Evolutionary conservation across 345 rosid species (phyloP).

Genomic region (Sonneratia alba): DNA sequence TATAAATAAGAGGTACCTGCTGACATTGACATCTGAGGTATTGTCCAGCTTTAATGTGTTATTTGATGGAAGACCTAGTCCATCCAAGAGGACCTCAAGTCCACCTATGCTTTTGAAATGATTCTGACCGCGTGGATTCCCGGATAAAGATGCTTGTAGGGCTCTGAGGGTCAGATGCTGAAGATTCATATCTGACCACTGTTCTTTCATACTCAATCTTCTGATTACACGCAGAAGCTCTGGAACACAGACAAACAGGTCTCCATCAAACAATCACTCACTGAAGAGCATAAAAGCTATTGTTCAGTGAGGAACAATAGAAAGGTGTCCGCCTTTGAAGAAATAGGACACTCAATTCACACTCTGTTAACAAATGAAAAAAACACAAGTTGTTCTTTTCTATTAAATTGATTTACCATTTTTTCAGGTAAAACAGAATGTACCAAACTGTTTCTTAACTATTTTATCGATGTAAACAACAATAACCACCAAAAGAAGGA

Average conservation of each 20-base stretch:
- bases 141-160: conserved; percentile 38
- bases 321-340: background rate
- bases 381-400: background rate
- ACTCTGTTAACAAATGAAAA: background rate
- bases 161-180: conserved; percentile 49
- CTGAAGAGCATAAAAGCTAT: background rate
- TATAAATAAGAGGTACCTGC: conserved; percentile 25
- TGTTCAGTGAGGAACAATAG: background rate
- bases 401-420: background rate
- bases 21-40: conserved; percentile 18
- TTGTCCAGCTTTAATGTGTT: conserved; percentile 25
- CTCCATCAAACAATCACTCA: conserved; percentile 5
- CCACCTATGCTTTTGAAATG: conserved; percentile 79
- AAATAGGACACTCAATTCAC: background rate
- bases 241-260: conserved; percentile 22
- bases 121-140: conserved; percentile 66
- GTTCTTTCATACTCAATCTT: conserved; percentile 61
- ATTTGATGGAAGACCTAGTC: conserved; percentile 51
- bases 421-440: background rate
- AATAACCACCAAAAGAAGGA: background rate
- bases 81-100: conserved; percentile 71
- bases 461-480: background rate
- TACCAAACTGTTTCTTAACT: background rate
- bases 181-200: conserved; percentile 41
- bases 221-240: conserved; percentile 62